Base-by-base conservation (phyloP, 495 filamentous ascomycete genomes). In the Chaetomium tenue region DNA sequence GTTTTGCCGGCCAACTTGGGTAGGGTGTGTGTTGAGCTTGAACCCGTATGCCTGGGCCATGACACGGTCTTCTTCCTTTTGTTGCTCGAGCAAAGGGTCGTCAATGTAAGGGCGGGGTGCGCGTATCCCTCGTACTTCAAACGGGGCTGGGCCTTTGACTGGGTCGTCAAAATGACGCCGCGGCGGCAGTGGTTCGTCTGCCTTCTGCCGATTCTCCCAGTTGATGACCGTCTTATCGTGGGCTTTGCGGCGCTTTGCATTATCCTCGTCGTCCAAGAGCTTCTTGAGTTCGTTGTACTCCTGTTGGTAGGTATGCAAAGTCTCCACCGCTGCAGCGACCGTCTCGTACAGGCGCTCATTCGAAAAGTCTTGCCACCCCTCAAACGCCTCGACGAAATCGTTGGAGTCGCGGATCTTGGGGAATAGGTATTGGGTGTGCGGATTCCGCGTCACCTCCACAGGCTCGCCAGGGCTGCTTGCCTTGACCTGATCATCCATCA, bases 251-350 rank as follows among this genome's bases (percentile, higher is more conserved):
- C 80, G 78, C 30, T 77, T 74, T 62, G 73, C 78, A 70, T 73
- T 84, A 69, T 70, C 82, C 67, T 74, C 71, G 59, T 76, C 80
- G 42, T 83, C 82, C 22, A 82, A 75, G 42, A 86, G 76, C 59
- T 82, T 81, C 61, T 87, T 81, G 6, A 92, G 80, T 18, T 79
- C 79, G 15, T 85, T 69, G 68, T 82, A 90, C 67, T 92, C 87
- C 20, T 86, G 78, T 71, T 92, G 87, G 78, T 86, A 87, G 6
- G 76, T 74, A 47, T 77, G 75, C 59, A 93, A 66, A 5, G 82
- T 80, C 52, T 78, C 71, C 15, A 80, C 82, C 3, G 81, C 79
- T 56, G 84, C 83, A 37, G 82, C 77, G 5, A 85, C 77, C 16
- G 82, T 75, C 6, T 72, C 71, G 59, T 87, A 85, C 0, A 91